Conservation (phyloP, 192 early-diverging fungal species). For the Coemansia sp. region DNA sequence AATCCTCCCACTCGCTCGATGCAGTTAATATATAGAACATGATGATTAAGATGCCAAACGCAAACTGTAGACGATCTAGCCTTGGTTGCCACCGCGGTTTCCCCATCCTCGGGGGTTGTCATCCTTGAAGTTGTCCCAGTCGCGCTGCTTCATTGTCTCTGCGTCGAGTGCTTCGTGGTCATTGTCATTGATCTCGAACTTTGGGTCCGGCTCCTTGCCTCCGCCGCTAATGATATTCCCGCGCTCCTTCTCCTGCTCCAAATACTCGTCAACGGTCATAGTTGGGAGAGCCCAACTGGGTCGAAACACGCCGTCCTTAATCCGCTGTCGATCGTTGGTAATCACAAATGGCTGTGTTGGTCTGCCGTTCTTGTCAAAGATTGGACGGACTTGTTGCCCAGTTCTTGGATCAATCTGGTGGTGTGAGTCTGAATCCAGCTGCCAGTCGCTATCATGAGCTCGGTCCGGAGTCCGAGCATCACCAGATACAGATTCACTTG, state of each 20-base stretch:
- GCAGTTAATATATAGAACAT: not conserved
- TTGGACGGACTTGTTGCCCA: slow-evolving; percentile 12
- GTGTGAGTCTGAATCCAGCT: slow-evolving; percentile 57
- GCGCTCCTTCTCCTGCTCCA: slow-evolving; percentile 79
- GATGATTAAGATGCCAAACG: not conserved
- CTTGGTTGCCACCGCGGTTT: slow-evolving; percentile 56
- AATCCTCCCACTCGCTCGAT: not conserved
- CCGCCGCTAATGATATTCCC: slow-evolving; percentile 91
- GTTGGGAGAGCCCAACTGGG: slow-evolving; percentile 88
- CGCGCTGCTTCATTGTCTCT: slow-evolving; percentile 80
- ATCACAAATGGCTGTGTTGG: slow-evolving; percentile 88
- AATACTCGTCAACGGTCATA: slow-evolving; percentile 95
- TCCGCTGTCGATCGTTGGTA: slow-evolving; percentile 69
- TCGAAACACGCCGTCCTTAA: slow-evolving; percentile 80
- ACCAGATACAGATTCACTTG: slow-evolving; percentile 9
- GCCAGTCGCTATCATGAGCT: slow-evolving; percentile 28
- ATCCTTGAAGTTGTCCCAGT: slow-evolving; percentile 92
- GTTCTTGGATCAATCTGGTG: slow-evolving; percentile 25
- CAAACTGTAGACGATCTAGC: slow-evolving; percentile 6
- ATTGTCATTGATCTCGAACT: slow-evolving; percentile 70
- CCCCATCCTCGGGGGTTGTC: slow-evolving; percentile 73
- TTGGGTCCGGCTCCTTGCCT: slow-evolving; percentile 70
- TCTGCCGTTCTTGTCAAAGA: slow-evolving; percentile 41
- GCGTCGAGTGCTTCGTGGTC: slow-evolving; percentile 78
- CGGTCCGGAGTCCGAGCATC: slow-evolving; percentile 1